These are phyloP conservation scores for Melastoma malabathricum DNA, from an alignment of 345 rosid species.

Conservation along the genomic window DNA sequence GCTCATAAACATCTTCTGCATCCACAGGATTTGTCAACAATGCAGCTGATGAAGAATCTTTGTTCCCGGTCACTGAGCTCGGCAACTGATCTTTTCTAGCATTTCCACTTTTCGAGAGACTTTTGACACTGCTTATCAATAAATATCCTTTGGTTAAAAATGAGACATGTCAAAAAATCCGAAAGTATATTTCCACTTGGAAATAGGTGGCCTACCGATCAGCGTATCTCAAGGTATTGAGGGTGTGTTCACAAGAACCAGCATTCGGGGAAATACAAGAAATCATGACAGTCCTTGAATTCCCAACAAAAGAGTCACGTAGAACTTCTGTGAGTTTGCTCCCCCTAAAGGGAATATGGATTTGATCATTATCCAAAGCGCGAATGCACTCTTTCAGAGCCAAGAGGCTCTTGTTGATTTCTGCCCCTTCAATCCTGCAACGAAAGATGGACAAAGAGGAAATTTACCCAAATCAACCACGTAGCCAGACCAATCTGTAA, in stretches of 20 bases:
- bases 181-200: not conserved
- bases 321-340: conserved; percentile 97
- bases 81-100: conserved; percentile 55
- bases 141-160: conserved; percentile 5
- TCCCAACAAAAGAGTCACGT: conserved; percentile 91
- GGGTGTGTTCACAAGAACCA: conserved; percentile 90
- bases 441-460: not conserved
- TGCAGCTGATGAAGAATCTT: conserved; percentile 43
- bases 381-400: conserved; percentile 98
- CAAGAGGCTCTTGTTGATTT: conserved; percentile 88
- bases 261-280: conserved; percentile 96
- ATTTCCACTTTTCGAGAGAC: conserved; percentile 87
- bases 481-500: too few relatives aligned
- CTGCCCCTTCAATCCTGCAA: conserved; percentile 87
- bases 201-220: conserved; percentile 46
- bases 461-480: too few relatives aligned
- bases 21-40: conserved; percentile 26
- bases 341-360: conserved; percentile 92
- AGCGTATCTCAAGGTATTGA: conserved; percentile 91
- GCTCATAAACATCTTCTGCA: conserved; percentile 18
- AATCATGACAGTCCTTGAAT: conserved; percentile 91
- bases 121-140: conserved; percentile 64
- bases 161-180: not conserved
- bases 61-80: conserved; percentile 32
- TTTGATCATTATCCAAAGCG: conserved; percentile 89